Evolutionary conservation across 139 green algal genomes (phyloP), one percentile per base, ranked within the genome.

Genomic region (Coccomyxa sp.): DNA sequence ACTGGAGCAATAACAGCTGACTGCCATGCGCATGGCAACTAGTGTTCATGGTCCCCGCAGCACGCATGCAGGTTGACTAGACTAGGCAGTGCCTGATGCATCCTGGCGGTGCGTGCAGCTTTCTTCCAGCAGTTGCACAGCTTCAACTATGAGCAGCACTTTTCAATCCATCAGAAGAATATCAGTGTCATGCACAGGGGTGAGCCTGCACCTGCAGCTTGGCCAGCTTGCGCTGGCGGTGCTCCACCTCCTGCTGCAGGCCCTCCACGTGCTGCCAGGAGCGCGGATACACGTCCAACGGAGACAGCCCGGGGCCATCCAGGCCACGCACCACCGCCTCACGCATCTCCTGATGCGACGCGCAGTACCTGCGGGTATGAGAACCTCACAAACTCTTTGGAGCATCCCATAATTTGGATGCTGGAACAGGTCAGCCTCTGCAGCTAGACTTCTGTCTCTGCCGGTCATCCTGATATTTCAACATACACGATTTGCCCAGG

Each of bases 321-420:
- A 89, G 55, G 36, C 85, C 85, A 0, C 85, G 79, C 39, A 89
- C 55, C 6, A 74, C 80, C 54, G 82, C 41, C 77, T 89, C 85
- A 2, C 85, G 40, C 68, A 81, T 10, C 79, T 89, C 85, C 82
- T 86, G 82, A 70, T 83, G 78, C 31, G 37, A 35, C 12, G 85
- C 72, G 70, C 85, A 85, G 76, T 86, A 87, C 50, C 14, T n/a
- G 12, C 44, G 14, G 16, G 44, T 16, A 58, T 12, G 44, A 12
- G 44, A 16, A 16, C 14, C 16, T 12, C 14, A 58, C 14, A 12
- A 58, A 16, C 14, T 16, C 16, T 58, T 12, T 58, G 44, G 12
- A 12, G 44, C 44, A 58, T 12, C 14, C 12, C 44, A 58, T 29
- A 58, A 58, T 29, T 12, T 16, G 44, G 44, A n/a, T n/a, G n/a